Evolutionary conservation across 2,329 filamentous ascomycete genomes (phyloP), one percentile per base, ranked within the genome.

Genomic region (Arthrobotrys sinensis): DNA sequence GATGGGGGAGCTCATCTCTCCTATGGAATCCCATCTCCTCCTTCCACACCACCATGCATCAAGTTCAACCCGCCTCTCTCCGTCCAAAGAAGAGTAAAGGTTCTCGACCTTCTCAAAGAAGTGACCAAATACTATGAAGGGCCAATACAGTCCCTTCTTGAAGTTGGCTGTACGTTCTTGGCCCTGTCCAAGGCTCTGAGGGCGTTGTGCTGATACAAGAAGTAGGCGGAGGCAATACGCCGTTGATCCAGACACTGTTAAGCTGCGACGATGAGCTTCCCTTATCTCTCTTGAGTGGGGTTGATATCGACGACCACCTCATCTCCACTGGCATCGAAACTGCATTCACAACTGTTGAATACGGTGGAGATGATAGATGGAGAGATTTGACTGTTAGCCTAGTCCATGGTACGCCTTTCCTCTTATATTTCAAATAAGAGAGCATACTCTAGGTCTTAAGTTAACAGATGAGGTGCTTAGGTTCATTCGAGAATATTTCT

Each of bases 61-160:
- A 70, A 68, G 21, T 82, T 82, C 65, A 69, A 79, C n/a, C 81
- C 81, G 4, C 80, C 80, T 2, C 80, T 81, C 38, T 81, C 70
- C 14, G 46, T 82, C 1, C 81, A 82, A 34, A 73, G 81, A 4
- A 80, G 80, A 11, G 71, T 65, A 1, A 76, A 75, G 10, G 67
- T 82, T 11, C 75, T 79, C 19, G 57, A 72, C 0, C 73, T 81
- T 34, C 70, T 81, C 0, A 76, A 67, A 10, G 57, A 73, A 10
- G 43, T 71, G 3, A 63, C 64, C 5, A 46, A 67, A 4, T 40
- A 79, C 14, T 79, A 81, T 40, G 34, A 66, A 7, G 67, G 67
- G 16, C 71, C 76, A 19, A 71, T 81, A 14, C 76, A 70, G 16
- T 81, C 79, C 4, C 64, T 82, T 14, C 80, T 82, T 6, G 81